Base-by-base conservation (phyloP, 2,329 filamentous ascomycete genomes). In the Chrysoporthe deuterocubensis region DNA sequence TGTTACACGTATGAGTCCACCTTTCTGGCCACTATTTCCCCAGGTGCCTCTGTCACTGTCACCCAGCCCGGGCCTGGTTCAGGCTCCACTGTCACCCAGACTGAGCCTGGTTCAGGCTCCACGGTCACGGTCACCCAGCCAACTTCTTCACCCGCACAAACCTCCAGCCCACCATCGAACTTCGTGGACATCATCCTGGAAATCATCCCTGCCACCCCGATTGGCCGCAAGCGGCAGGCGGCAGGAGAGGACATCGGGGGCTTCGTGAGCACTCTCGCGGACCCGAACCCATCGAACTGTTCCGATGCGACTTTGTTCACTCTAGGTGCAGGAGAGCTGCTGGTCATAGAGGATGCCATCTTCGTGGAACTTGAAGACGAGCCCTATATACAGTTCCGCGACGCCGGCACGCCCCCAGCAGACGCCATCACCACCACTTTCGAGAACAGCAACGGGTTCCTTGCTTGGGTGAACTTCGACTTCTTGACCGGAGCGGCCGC, bases 371-470 rank as follows among this genome's bases (percentile, higher is more conserved):
- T 40, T 16, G 16, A n/a, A 9, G 54, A 37, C 34, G 54, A 40
- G 3, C 14, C 18, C 34, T 40, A 54, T 21, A 34, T 57, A 18
- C 32, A 57, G 32, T 16, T 57, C 18, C 54, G 54, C 54, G 40
- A 26, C 14, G 32, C 16, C 18, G 54, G 54, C 32, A 57, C 54
- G 34, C 54, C 54, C 5, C 54, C 54, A 21, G 34, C 34, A 16
- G 54, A 34, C 54, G 54, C 54, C 32, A 57, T 57, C 34, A 57
- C 34, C 54, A 40, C 54, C 8, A 18, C 54, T 21, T 57, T 57
- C 6, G 32, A 16, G 7, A 40, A 6, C 34, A 57, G 14, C 34
- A n/a, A 18, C 16, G 54, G 34, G 11, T 57, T 40, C 34, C 34
- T 57, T 9, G 14, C 54, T 8, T 57, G 54, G 54, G 32, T 37